phyloP scores from a whole-genome alignment of 2,329 filamentous ascomycete species.

The Xylaria sp. region DNA sequence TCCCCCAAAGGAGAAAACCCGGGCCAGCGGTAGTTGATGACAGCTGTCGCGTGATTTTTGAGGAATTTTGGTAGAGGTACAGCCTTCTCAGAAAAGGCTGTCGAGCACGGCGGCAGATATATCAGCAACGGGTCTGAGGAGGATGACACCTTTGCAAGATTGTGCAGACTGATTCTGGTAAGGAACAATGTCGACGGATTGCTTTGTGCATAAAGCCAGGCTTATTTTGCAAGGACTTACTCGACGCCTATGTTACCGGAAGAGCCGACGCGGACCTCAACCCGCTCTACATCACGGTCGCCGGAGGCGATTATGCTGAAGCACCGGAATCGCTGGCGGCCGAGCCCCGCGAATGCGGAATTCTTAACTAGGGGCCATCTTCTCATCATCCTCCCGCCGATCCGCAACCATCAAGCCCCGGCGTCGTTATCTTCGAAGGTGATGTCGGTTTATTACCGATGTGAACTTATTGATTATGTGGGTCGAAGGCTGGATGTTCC shows the following conservation, averaged over 20 bases:
- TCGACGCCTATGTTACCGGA: conserved; percentile 54
- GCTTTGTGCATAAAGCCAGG: not conserved
- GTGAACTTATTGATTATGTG: not conserved
- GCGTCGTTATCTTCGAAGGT: not conserved
- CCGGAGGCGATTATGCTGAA: conserved; percentile 27
- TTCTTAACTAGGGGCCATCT: conserved; percentile 20
- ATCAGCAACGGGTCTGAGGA: conserved; percentile 52
- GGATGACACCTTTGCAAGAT: conserved; percentile 42
- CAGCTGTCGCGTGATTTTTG: conserved; percentile 49
- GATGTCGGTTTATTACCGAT: not conserved
- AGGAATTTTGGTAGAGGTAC: conserved; percentile 46
- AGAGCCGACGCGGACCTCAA: conserved; percentile 52
- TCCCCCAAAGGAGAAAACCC: conserved; percentile 25
- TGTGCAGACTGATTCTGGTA: conserved; percentile 49
- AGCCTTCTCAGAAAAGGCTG: conserved; percentile 28
- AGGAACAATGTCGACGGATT: conserved; percentile 13
- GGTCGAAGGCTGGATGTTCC: no score
- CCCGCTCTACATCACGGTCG: conserved; percentile 40
- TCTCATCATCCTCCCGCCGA: conserved; percentile 18
- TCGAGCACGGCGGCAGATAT: conserved; percentile 56
- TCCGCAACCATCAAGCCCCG: not conserved
- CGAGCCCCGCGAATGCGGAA: conserved; percentile 12
- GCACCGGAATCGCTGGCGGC: conserved; percentile 14
- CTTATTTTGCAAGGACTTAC: conserved; percentile 40
- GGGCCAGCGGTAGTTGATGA: conserved; percentile 64